Evolutionary conservation across 768 basidiomycete species (phyloP), one percentile per base, ranked within the genome.

Genomic region (Amanita molliuscula): DNA sequence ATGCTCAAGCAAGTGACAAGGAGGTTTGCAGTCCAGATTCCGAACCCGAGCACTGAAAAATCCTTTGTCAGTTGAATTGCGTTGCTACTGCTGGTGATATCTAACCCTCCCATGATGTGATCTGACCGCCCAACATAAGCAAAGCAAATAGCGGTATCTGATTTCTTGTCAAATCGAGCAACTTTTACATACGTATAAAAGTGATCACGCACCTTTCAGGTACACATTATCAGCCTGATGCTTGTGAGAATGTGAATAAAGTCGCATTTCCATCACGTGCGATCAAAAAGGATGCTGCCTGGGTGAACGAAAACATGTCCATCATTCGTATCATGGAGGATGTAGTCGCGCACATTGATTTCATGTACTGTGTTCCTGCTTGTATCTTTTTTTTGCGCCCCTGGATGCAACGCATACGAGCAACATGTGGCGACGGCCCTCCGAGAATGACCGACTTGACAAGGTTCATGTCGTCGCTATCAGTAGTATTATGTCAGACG

Each of bases 141-240:
- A 94, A 66, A 1, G 81, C 86, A 61, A 89, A 94, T n/a, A 92
- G 67, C 5, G 92, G 89, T n/a, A 93, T 75, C 86, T 92, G 34
- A 7, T 48, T 28, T 18, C 29, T 34, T 36, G 25, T 16, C 11
- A 23, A 23, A 5, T 46, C 20, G 4, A 42, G 23, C 6, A 42
- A 25, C 6, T 20, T 11, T 7, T 4, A n/a, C n/a, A n/a, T n/a
- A n/a, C n/a, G 13, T 26, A 33, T 3, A n/a, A n/a, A 20, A 43
- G 28, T 31, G 34, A 6, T 11, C 15, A 48, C 73, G 44, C 51
- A 62, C 93, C 92, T 38, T 89, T 75, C 54, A 97, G 59, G 64
- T 86, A 96, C 1, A 89, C 73, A 63, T 96, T 94, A 15, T 72
- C 83, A 9, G 91, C 90, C 70, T 78, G 71, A 48, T 83, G 78